Percentiles rank a stretch among this genome's conserved stretches.
Conservation (phyloP, 306 rosid species). For the Prunus padus region DNA sequence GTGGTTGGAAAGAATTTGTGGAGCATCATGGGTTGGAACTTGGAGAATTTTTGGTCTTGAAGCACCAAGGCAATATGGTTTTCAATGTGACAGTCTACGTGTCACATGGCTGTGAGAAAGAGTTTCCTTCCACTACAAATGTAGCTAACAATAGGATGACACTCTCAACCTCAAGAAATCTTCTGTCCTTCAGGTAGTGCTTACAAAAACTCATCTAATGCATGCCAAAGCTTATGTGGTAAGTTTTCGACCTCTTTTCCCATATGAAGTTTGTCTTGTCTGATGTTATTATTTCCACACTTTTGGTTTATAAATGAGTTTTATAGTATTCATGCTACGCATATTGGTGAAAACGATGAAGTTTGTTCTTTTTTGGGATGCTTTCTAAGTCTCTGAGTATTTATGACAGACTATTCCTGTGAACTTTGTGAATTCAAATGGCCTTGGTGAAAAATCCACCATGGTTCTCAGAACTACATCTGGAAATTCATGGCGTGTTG, state of each 20-base stretch:
- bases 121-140: not conserved
- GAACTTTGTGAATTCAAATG: not conserved
- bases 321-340: not conserved
- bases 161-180: no score
- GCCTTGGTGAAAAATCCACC: not conserved
- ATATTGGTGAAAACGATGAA: not conserved
- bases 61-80: not conserved
- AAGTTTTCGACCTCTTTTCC: not conserved
- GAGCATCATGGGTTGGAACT: not conserved
- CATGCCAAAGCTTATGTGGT: not conserved
- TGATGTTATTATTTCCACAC: not conserved
- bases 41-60: not conserved
- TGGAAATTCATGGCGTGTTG: not conserved
- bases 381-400: not conserved
- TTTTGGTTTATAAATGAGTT: not conserved
- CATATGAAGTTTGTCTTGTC: no score
- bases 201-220: no score
- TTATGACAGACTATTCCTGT: not conserved
- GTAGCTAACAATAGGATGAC: no score
- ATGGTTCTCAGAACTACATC: not conserved
- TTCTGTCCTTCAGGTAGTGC: not conserved
- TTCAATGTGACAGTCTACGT: not conserved
- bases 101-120: not conserved
- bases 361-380: not conserved
- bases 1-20: not conserved